Percentiles rank a stretch among this genome's conserved stretches.
Evolutionary conservation across 2,329 filamentous ascomycete genomes (phyloP).

Genomic region (Ascochyta lentis): DNA sequence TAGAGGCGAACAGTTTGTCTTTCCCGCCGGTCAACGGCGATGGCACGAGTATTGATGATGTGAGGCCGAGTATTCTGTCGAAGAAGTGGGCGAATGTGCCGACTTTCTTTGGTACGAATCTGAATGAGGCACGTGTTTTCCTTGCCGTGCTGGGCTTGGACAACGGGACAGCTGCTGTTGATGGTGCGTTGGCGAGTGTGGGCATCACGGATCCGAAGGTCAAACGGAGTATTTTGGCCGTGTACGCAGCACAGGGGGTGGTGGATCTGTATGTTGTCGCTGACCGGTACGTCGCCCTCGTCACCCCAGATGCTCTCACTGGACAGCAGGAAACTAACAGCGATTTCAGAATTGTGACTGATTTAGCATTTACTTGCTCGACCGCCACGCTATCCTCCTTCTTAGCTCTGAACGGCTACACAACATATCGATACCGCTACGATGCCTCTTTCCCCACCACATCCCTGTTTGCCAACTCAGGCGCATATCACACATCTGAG

Average conservation of each 20-base stretch:
- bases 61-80: constrained; percentile 13
- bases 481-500: constrained; percentile 29
- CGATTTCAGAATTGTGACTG: constrained; percentile 9
- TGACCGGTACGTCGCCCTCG: background rate
- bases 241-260: constrained; percentile 9
- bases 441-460: constrained; percentile 20
- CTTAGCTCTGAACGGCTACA: constrained; percentile 15
- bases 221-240: constrained; percentile 5
- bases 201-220: constrained; percentile 10
- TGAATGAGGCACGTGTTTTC: constrained; percentile 20
- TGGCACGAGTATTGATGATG: constrained; percentile 16
- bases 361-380: constrained; percentile 18
- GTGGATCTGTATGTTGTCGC: constrained; percentile 4
- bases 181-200: constrained; percentile 2
- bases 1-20: constrained; percentile 13
- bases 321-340: background rate
- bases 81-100: constrained; percentile 18
- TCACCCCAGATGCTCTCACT: background rate
- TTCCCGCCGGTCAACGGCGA: constrained; percentile 22
- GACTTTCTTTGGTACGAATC: constrained; percentile 16
- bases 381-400: constrained; percentile 11
- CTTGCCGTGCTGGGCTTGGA: constrained; percentile 9
- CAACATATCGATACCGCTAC: constrained; percentile 29
- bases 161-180: constrained; percentile 10
- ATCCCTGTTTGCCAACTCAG: constrained; percentile 17